phyloP scores from a whole-genome alignment of 2,329 filamentous ascomycete species.

The Aureobasidium sp. region DNA sequence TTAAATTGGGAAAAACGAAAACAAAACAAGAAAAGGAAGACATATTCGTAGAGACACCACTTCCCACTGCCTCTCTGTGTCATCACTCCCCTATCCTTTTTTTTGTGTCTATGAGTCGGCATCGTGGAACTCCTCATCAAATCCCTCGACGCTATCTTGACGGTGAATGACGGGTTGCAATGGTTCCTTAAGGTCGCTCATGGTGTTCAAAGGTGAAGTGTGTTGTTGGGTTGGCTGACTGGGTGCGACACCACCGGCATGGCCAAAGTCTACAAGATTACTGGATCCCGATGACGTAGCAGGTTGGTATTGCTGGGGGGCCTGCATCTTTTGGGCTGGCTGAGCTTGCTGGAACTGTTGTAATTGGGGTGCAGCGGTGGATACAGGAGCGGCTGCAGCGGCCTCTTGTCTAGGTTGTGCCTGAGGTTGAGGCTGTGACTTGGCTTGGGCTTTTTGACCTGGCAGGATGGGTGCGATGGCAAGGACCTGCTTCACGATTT shows the following conservation, averaged over 20 bases:
- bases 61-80: background rate
- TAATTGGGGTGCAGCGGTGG: background rate
- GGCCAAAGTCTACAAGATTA: constrained; percentile 19
- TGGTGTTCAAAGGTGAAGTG: constrained; percentile 4
- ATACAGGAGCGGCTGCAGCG: constrained; percentile 39
- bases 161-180: constrained; percentile 23
- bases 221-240: constrained; percentile 15
- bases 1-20: background rate
- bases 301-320: background rate
- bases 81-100: background rate
- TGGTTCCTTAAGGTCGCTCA: constrained; percentile 15
- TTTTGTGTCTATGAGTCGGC: constrained; percentile 28
- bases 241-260: constrained; percentile 35
- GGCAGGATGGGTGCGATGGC: constrained; percentile 77
- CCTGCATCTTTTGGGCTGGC: background rate
- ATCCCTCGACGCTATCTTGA: constrained; percentile 37
- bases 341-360: background rate
- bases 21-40: background rate
- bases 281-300: background rate
- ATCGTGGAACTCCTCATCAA: constrained; percentile 43
- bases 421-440: constrained; percentile 28
- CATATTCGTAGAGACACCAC: background rate
- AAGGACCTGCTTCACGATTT: constrained; percentile 69
- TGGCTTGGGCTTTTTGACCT: constrained; percentile 56
- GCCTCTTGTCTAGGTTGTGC: background rate